These are phyloP conservation scores for Diplocarpon mali DNA, from an alignment of 2,329 filamentous ascomycete species.

Conservation along the genomic window DNA sequence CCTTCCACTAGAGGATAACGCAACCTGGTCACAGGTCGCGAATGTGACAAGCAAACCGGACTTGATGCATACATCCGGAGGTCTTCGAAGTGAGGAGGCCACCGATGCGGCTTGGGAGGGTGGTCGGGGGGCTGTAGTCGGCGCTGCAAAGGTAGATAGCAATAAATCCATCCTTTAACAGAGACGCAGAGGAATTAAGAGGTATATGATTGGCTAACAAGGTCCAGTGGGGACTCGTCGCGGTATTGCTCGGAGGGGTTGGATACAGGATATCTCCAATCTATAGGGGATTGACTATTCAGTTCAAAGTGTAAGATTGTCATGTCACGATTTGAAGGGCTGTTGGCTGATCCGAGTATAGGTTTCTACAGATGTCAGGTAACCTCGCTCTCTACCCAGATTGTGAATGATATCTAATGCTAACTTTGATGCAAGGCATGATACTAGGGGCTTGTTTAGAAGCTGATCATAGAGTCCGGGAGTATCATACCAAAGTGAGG, in stretches of 20 bases:
- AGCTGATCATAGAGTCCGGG: slow-evolving; percentile 56
- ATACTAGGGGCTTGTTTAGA: slow-evolving; percentile 68
- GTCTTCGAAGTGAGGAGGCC: slow-evolving; percentile 54
- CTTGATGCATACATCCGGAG: slow-evolving; percentile 42
- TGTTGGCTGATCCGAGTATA: slow-evolving; percentile 27
- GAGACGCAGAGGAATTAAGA: background rate
- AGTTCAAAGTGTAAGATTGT: slow-evolving; percentile 60
- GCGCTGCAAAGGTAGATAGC: slow-evolving; percentile 55
- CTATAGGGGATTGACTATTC: slow-evolving; percentile 60
- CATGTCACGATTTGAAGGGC: background rate
- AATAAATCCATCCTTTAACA: too few relatives aligned
- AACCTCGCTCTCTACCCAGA: background rate
- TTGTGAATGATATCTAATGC: background rate
- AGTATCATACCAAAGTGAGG: slow-evolving; percentile 55
- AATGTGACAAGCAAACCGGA: slow-evolving; percentile 6
- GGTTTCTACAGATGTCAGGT: slow-evolving; percentile 74
- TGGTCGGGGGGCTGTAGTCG: slow-evolving; percentile 51
- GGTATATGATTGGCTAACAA: slow-evolving; percentile 5
- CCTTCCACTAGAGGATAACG: background rate
- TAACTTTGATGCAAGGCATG: slow-evolving; percentile 37
- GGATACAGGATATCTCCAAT: slow-evolving; percentile 58
- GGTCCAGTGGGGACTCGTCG: slow-evolving; percentile 53
- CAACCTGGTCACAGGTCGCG: background rate
- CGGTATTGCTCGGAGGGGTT: slow-evolving; percentile 48
- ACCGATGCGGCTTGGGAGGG: slow-evolving; percentile 63